Evolutionary conservation across 805 yeast genomes (phyloP), one percentile per base, ranked within the genome.

Genomic region (Tetrapisispora arboricola): DNA sequence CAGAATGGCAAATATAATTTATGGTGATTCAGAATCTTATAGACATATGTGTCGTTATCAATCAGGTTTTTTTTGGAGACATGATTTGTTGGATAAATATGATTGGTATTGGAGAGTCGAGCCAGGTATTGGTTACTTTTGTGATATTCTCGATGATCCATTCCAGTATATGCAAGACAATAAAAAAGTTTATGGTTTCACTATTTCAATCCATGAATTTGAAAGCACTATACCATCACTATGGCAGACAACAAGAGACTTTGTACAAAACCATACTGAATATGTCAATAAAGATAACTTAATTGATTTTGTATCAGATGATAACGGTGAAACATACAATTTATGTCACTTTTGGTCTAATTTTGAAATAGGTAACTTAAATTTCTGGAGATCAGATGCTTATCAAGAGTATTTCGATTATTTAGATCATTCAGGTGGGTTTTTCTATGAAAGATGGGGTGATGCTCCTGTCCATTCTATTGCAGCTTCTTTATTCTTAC

Each of bases 101-200:
- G 83, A 81, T 55, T 86, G 80, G 72, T 84, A 84, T 68, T 86
- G 95, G 95, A 77, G 95, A 61, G 88, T 87, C 32, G 96, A 87
- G 63, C 95, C 95, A 8, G 82, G 75, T 50, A 76, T 81, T 51
- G 72, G 75, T 57, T 72, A 82, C 49, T 74, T 66, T 63, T 86
- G 95, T 66, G 84, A 84, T 58, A 68, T 87, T 43, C 76, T 75
- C 51, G 81, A 81, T 61, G 95, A 85, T 57, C 65, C 83, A 10
- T 85, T 85, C 73, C 73, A 77, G 61, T 83, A 67, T 62, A 84
- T 85, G 94, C 74, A 75, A 50, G 84, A 78, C 55, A 75, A 82
- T 59, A 68, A 75, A 44, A 76, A 81, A 66, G 71, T 68, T 38
- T 85, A 84, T 60, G 87, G 88, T 4, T 84, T 82, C 64, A 76